phyloP scores from a whole-genome alignment of 345 rosid genomes.

The Mangifera indica region DNA sequence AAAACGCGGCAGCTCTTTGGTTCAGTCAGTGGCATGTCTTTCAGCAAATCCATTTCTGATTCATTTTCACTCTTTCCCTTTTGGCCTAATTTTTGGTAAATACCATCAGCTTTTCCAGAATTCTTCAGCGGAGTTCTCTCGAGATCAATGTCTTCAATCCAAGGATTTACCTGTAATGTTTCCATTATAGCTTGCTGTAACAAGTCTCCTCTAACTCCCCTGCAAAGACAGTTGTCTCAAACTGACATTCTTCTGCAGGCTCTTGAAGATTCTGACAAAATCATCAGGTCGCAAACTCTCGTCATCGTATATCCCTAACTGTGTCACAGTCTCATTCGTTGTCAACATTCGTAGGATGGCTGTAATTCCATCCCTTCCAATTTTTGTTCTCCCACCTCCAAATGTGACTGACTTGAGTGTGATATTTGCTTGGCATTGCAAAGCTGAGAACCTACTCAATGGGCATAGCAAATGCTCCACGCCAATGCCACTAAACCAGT shows the following conservation, averaged over 20 bases:
- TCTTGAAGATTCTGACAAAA: conserved; percentile 60
- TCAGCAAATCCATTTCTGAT: conserved; percentile 57
- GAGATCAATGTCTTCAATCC: conserved; percentile 83
- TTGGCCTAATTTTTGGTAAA: conserved; percentile 76
- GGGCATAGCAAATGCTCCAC: conserved; percentile 85
- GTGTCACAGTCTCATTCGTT: conserved; percentile 64
- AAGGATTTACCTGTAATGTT: conserved; percentile 80
- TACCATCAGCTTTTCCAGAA: conserved; percentile 65
- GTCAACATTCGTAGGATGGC: conserved; percentile 77
- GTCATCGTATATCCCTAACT: conserved; percentile 69
- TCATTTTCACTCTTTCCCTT: conserved; percentile 61
- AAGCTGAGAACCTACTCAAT: conserved; percentile 82
- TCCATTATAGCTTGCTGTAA: conserved; percentile 66
- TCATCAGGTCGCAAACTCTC: conserved; percentile 74
- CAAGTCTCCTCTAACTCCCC: conserved; percentile 72
- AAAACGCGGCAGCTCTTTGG: conserved; percentile 83
- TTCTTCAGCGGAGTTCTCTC: conserved; percentile 70
- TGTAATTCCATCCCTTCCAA: conserved; percentile 77
- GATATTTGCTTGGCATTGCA: conserved; percentile 83
- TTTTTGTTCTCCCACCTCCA: conserved; percentile 66
- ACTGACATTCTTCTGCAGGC: conserved; percentile 72
- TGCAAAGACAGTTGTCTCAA: conserved; percentile 66
- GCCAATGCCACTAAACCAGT: conserved; percentile 70
- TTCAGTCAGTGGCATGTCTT: conserved; percentile 83
- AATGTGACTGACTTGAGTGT: conserved; percentile 63